phyloP scores from a whole-genome alignment of 1,284 basidiomycete species.

The Ustilago esculenta region DNA sequence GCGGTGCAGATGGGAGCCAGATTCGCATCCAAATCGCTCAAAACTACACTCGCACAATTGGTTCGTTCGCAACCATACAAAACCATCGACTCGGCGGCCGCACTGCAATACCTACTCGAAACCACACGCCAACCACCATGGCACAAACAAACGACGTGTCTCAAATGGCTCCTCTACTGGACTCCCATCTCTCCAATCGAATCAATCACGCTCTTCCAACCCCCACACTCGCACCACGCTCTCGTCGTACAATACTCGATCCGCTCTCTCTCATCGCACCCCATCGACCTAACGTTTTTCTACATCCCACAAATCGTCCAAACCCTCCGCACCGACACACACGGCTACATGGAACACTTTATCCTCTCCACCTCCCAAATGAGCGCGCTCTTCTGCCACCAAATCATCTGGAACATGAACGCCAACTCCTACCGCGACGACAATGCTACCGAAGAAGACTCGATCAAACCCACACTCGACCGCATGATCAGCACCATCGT shows the following conservation, averaged over 20 bases:
- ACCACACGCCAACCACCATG: constrained; percentile 78
- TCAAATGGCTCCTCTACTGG: constrained; percentile 85
- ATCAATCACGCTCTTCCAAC: constrained; percentile 61
- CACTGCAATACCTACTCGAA: constrained; percentile 81
- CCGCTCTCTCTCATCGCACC: constrained; percentile 91
- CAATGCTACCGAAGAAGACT: constrained; percentile 76
- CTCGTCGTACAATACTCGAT: constrained; percentile 95
- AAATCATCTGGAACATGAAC: constrained; percentile 99
- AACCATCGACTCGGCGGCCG: constrained; percentile 81
- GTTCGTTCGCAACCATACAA: constrained; percentile 79
- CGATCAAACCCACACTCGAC: constrained; percentile 94
- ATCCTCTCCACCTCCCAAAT: constrained; percentile 98
- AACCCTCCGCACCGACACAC: constrained; percentile 82
- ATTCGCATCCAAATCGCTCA: constrained; percentile 76
- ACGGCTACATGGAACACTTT: constrained; percentile 88
- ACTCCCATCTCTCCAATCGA: constrained; percentile 83
- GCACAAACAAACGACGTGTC: constrained; percentile 47
- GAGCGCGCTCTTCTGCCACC: constrained; percentile 97
- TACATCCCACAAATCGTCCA: constrained; percentile 99
- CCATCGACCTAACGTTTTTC: constrained; percentile 95
- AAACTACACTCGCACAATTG: constrained; percentile 78
- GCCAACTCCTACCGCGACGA: constrained; percentile 97
- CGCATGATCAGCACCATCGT: constrained; percentile 85
- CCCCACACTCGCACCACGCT: constrained; percentile 75
- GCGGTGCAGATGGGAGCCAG: constrained; percentile 85